Percentiles rank a stretch among this genome's conserved stretches.
phyloP scores from a whole-genome alignment of 1,284 basidiomycete species.

The Neotropicomus parvogracilis region DNA sequence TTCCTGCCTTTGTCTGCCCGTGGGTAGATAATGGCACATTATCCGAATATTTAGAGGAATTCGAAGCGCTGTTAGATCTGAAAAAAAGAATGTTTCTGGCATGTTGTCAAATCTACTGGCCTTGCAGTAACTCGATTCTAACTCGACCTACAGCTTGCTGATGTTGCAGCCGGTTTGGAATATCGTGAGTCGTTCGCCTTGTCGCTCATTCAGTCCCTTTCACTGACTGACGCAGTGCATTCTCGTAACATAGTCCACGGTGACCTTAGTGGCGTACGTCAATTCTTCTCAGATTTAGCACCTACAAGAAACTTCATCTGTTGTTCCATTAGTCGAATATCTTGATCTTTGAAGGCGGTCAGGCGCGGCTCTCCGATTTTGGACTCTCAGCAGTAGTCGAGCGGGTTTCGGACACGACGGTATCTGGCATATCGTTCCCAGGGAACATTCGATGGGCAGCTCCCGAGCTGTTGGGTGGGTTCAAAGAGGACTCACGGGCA shows the following conservation, averaged over 20 bases:
- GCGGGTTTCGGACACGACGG: conserved; percentile 21
- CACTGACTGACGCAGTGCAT: conserved; percentile 20
- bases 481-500: conserved; percentile 2
- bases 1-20: conserved; percentile 45
- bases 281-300: not conserved
- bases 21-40: conserved; percentile 48
- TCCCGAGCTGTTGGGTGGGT: conserved; percentile 18
- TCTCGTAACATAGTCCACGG: conserved; percentile 23
- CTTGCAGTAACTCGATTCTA: not conserved
- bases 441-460: conserved; percentile 33
- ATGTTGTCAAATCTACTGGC: not conserved
- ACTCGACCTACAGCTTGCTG: conserved; percentile 18
- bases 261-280: conserved; percentile 28
- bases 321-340: conserved; percentile 28
- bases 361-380: conserved; percentile 27
- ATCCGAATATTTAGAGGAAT: conserved; percentile 41
- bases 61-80: conserved; percentile 10
- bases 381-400: conserved; percentile 31
- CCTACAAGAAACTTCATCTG: conserved; percentile 1
- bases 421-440: conserved; percentile 19
- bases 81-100: conserved; percentile 21
- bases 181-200: conserved; percentile 18
- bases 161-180: conserved; percentile 22
- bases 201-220: not conserved
- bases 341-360: conserved; percentile 27